Evolutionary conservation across 768 basidiomycete genomes (phyloP).

Genomic region (Phylloporus scabripes): DNA sequence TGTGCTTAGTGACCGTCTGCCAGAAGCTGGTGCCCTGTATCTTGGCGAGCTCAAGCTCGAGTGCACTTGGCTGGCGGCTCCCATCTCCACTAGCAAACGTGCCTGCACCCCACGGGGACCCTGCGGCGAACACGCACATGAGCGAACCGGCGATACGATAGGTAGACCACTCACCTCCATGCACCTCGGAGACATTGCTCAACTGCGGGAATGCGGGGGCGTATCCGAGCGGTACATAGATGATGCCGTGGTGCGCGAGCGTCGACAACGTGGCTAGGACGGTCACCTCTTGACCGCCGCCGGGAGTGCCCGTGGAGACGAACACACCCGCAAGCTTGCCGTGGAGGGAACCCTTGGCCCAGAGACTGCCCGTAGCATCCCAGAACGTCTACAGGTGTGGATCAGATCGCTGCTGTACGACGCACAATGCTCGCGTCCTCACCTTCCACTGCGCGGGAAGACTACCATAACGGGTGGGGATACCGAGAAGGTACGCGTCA

Average conservation of each 20-base stretch:
- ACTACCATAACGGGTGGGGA: conserved; percentile 43
- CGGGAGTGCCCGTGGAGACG: conserved; percentile 61
- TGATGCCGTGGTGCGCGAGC: conserved; percentile 66
- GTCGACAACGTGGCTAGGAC: conserved; percentile 48
- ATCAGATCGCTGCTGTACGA: conserved; percentile 1
- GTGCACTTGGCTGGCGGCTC: conserved; percentile 41
- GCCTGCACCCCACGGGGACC: conserved; percentile 78
- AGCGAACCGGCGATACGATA: neutral
- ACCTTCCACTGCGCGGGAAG: conserved; percentile 60
- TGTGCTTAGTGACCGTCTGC: neutral
- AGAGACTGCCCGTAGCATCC: conserved; percentile 67
- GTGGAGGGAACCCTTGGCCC: conserved; percentile 51
- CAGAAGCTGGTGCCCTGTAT: conserved; percentile 29
- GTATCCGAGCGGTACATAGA: conserved; percentile 70
- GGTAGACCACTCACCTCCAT: conserved; percentile 41
- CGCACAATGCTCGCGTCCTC: conserved; percentile 4
- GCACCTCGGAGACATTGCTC: conserved; percentile 43
- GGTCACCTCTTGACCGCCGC: conserved; percentile 74
- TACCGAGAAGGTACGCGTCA: conserved; percentile 41
- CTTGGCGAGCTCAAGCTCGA: conserved; percentile 50
- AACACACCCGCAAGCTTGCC: conserved; percentile 79
- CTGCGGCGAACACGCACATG: conserved; percentile 30
- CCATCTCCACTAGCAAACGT: conserved; percentile 47
- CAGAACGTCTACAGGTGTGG: conserved; percentile 52
- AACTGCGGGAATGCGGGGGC: conserved; percentile 39